These are phyloP conservation scores for Penicillium manginii DNA, from an alignment of 495 filamentous ascomycete genomes.

Conservation along the genomic window DNA sequence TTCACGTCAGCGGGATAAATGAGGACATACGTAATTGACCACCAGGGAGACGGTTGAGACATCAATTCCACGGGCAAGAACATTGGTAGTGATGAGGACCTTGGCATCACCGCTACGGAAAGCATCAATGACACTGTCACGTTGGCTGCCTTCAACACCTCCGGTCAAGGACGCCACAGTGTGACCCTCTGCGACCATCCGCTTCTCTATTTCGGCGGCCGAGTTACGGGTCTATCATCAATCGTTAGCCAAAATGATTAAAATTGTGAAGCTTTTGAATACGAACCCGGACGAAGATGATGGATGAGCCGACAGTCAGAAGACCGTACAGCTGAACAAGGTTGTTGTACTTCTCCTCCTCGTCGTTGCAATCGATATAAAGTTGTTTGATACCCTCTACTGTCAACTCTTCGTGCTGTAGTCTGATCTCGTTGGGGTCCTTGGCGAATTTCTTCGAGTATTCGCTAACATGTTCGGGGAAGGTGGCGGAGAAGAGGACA, in stretches of 20 bases:
- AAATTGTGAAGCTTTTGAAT: background rate
- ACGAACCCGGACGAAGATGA: conserved; percentile 92
- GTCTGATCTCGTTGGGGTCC: conserved; percentile 81
- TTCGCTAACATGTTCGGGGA: conserved; percentile 78
- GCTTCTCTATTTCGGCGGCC: conserved; percentile 77
- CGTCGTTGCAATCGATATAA: conserved; percentile 85
- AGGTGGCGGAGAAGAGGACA: conserved; percentile 95
- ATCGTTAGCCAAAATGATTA: conserved; percentile 26
- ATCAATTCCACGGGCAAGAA: conserved; percentile 95
- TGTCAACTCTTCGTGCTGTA: conserved; percentile 88
- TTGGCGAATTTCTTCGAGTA: conserved; percentile 84
- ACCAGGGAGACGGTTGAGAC: conserved; percentile 96
- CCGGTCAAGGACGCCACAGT: conserved; percentile 87
- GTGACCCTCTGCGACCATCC: conserved; percentile 88
- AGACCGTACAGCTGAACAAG: conserved; percentile 92
- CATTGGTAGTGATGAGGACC: conserved; percentile 98
- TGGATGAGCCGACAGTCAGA: conserved; percentile 93
- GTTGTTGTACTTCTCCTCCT: conserved; percentile 82
- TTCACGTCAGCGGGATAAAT: background rate
- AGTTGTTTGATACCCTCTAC: conserved; percentile 97
- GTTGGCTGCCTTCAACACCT: conserved; percentile 78
- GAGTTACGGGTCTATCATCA: conserved; percentile 70
- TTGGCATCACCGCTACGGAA: conserved; percentile 88
- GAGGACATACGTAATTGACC: conserved; percentile 76
- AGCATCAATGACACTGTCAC: conserved; percentile 82